Evolutionary conservation across 768 basidiomycete genomes (phyloP).

Genomic region (Favolaschia claudopus): DNA sequence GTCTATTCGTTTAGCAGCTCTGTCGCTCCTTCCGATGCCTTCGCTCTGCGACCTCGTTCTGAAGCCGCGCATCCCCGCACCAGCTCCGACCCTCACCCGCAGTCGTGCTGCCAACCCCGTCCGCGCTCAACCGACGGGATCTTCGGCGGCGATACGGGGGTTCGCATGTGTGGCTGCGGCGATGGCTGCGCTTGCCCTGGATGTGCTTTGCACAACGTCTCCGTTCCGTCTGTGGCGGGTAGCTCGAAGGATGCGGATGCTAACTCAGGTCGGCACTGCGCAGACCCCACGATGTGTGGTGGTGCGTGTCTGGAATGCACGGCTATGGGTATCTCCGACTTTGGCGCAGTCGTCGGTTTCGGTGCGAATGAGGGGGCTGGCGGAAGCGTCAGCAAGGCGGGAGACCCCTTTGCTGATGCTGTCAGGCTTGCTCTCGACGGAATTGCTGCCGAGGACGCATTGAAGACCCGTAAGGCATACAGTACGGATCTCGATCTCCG

Average conservation of each 20-base stretch:
- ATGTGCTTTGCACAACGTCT: constrained; percentile 61
- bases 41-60: constrained; percentile 2
- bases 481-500: not conserved
- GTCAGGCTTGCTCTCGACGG: constrained; percentile 39
- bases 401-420: constrained; percentile 42
- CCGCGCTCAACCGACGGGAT: constrained; percentile 22
- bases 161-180: constrained; percentile 63
- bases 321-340: constrained; percentile 43
- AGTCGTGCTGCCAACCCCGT: constrained; percentile 32
- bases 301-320: constrained; percentile 70
- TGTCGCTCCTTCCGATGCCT: too few species aligned
- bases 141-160: constrained; percentile 47
- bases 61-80: constrained; percentile 3
- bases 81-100: constrained; percentile 15
- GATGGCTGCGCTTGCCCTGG: constrained; percentile 70
- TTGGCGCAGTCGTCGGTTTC: not conserved
- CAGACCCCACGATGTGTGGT: constrained; percentile 43
- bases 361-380: not conserved
- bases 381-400: not conserved
- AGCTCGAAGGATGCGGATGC: too few species aligned
- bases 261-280: too few species aligned
- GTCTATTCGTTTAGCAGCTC: too few species aligned
- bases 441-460: constrained; percentile 48
- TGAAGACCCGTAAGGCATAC: constrained; percentile 14
- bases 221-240: constrained; percentile 25